These are phyloP conservation scores for Chlorella ohadii DNA, from an alignment of 139 green algal genomes.

Conservation along the genomic window DNA sequence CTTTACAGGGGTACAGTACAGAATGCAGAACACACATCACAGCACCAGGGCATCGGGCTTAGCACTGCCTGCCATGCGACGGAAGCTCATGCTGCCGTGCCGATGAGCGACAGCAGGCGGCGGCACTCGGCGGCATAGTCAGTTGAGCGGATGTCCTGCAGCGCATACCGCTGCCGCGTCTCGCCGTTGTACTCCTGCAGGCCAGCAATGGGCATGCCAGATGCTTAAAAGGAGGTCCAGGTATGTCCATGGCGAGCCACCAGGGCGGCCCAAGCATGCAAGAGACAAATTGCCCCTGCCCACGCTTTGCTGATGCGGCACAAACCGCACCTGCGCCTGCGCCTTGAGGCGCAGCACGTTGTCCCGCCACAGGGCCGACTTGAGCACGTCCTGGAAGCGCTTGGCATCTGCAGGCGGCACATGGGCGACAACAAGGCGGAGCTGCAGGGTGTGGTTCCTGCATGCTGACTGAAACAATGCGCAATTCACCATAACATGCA, in stretches of 20 bases:
- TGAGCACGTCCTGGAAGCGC: constrained; percentile 10
- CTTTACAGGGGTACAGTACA: too few species aligned
- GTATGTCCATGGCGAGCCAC: too few species aligned
- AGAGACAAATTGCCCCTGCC: not conserved
- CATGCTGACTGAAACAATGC: too few species aligned
- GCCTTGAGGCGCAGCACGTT: constrained; percentile 29
- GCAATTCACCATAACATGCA: not conserved
- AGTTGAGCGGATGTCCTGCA: constrained; percentile 53
- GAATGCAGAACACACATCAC: too few species aligned
- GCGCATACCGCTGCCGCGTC: constrained; percentile 60
- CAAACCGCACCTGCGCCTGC: constrained; percentile 42
- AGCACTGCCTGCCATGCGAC: too few species aligned
- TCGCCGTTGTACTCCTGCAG: constrained; percentile 80
- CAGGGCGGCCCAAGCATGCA: not conserved
- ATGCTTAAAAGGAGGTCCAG: not conserved
- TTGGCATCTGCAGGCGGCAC: constrained; percentile 1
- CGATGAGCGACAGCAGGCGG: constrained; percentile 56
- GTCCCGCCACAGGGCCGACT: constrained; percentile 14
- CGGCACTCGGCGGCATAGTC: constrained; percentile 62
- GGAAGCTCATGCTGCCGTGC: not conserved
- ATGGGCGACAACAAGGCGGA: not conserved
- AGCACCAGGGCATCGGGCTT: too few species aligned
- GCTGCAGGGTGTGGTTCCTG: not conserved
- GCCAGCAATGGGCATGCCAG: too few species aligned
- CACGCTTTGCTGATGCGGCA: too few species aligned